Conservation (phyloP, 2,329 filamentous ascomycete species). For the Furcasterigmium furcatum region DNA sequence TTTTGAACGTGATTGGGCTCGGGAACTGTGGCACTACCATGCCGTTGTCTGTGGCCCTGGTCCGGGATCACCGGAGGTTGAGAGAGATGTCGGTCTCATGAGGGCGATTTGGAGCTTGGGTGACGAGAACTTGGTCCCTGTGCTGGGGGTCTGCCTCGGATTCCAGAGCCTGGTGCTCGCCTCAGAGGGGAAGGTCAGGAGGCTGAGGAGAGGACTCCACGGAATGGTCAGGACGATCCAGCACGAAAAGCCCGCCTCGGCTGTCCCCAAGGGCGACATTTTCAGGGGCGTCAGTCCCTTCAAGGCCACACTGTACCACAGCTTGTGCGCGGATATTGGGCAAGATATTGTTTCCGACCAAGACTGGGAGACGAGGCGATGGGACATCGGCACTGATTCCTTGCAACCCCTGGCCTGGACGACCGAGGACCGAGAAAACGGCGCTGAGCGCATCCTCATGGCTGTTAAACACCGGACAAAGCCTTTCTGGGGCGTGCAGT, state of each 20-base stretch:
- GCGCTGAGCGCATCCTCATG: conserved; percentile 65
- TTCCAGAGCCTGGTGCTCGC: conserved; percentile 77
- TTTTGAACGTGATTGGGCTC: conserved; percentile 43
- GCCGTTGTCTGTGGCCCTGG: conserved; percentile 90
- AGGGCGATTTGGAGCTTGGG: conserved; percentile 68
- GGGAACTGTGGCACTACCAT: conserved; percentile 61
- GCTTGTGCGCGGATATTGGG: conserved; percentile 52
- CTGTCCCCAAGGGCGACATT: conserved; percentile 44
- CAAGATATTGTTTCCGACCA: conserved; percentile 33
- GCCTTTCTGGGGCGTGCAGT: conserved; percentile 86
- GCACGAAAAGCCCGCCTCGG: conserved; percentile 34
- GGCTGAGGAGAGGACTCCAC: conserved; percentile 72
- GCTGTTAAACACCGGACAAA: conserved; percentile 63
- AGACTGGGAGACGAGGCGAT: conserved; percentile 34
- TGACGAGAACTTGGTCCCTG: conserved; percentile 61
- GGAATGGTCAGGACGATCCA: conserved; percentile 72
- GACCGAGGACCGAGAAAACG: conserved; percentile 35
- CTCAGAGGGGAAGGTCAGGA: conserved; percentile 64
- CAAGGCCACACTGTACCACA: conserved; percentile 75
- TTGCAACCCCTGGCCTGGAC: conserved; percentile 63
- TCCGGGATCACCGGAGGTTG: conserved; percentile 72
- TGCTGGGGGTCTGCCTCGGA: conserved; percentile 85
- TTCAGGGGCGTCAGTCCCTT: conserved; percentile 61
- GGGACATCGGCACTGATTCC: conserved; percentile 32
- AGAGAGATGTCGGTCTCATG: conserved; percentile 81